Evolutionary conservation across 495 filamentous ascomycete species (phyloP).

Genomic region (Aspergillus sclerotiicarbonarius): DNA sequence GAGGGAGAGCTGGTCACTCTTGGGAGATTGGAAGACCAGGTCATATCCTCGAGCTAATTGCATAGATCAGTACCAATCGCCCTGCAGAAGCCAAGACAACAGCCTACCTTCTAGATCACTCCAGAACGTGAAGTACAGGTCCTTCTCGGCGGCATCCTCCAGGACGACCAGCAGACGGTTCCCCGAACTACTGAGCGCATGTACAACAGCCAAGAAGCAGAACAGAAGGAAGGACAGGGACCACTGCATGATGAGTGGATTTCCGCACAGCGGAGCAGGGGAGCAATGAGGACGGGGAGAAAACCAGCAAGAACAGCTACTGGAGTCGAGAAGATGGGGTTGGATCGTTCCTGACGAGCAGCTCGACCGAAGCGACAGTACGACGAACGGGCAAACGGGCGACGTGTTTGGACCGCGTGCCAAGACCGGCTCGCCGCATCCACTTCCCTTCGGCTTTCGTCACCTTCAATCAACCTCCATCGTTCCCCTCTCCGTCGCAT

Average conservation of each 20-base stretch:
- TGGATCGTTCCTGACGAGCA: neutral
- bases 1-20: constrained; percentile 74
- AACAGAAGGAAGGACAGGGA: constrained; percentile 66
- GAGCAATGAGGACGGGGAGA: constrained; percentile 19
- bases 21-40: constrained; percentile 78
- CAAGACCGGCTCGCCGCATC: constrained; percentile 32
- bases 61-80: constrained; percentile 20
- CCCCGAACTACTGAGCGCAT: constrained; percentile 77
- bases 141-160: constrained; percentile 78
- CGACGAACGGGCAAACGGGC: constrained; percentile 36
- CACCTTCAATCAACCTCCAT: constrained; percentile 38
- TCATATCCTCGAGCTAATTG: constrained; percentile 75
- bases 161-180: constrained; percentile 80
- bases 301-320: constrained; percentile 15
- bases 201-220: constrained; percentile 60
- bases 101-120: constrained; percentile 72
- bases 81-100: neutral
- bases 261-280: constrained; percentile 41
- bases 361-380: constrained; percentile 12
- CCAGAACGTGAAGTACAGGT: constrained; percentile 77
- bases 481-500: constrained; percentile 10
- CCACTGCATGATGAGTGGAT: constrained; percentile 65
- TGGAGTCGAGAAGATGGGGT: constrained; percentile 16
- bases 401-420: constrained; percentile 50
- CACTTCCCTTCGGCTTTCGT: constrained; percentile 25